A percentile compares a stretch with the other conserved stretches of the same genome.
phyloP scores from a whole-genome alignment of 805 yeast genomes.

The Jamesozyma piceae region DNA sequence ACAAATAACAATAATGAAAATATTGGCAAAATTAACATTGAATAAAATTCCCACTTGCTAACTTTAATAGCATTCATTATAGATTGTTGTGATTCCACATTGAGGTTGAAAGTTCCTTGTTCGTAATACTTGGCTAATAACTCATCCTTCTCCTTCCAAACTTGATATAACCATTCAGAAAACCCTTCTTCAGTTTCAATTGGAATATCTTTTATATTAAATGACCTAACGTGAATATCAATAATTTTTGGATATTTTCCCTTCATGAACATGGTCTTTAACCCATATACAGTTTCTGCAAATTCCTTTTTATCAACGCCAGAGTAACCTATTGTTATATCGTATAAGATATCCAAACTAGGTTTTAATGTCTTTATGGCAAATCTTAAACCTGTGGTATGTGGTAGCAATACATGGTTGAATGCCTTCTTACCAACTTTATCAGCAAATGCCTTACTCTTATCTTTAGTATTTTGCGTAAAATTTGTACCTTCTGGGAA shows the following conservation, averaged over 20 bases:
- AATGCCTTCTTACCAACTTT: slow-evolving; percentile 41
- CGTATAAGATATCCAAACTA: slow-evolving; percentile 56
- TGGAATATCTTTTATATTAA: slow-evolving; percentile 55
- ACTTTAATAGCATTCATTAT: slow-evolving; percentile 21
- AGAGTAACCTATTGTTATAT: slow-evolving; percentile 73
- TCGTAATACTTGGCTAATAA: slow-evolving; percentile 53
- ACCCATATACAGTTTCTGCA: slow-evolving; percentile 70
- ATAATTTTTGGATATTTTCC: slow-evolving; percentile 67
- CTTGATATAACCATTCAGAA: slow-evolving; percentile 61
- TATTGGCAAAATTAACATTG: slow-evolving; percentile 15
- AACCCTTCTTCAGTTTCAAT: slow-evolving; percentile 46
- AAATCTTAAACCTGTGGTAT: slow-evolving; percentile 68
- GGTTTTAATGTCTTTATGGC: slow-evolving; percentile 47
- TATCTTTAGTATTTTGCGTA: slow-evolving; percentile 51
- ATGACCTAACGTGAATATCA: slow-evolving; percentile 54
- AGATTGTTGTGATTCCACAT: slow-evolving; percentile 11
- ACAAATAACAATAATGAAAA: slow-evolving; percentile 3
- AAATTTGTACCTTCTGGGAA: slow-evolving; percentile 95
- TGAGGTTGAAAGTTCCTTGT: slow-evolving; percentile 41
- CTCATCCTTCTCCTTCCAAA: slow-evolving; percentile 74
- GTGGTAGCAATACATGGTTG: slow-evolving; percentile 68
- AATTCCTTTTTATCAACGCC: slow-evolving; percentile 54
- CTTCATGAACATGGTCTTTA: slow-evolving; percentile 50
- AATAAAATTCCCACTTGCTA: slow-evolving; percentile 10
- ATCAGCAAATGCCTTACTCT: slow-evolving; percentile 49